Base-by-base conservation (phyloP, 2,329 filamentous ascomycete species). In the Aspergillus ruber region DNA sequence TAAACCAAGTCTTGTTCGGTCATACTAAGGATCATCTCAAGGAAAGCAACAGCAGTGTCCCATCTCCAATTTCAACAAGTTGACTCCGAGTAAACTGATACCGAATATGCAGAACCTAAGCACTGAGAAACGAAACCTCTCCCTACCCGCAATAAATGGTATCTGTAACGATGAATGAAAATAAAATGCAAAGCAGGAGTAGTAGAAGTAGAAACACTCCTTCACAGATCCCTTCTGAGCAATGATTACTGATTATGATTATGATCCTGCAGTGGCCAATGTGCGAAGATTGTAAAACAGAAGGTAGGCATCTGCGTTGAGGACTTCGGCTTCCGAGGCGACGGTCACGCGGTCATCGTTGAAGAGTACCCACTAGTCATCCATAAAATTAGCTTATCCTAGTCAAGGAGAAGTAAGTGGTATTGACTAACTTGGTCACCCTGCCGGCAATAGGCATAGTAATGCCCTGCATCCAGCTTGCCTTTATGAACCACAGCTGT, bases 401-500 rank as follows among this genome's bases (percentile, higher is more conserved):
- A 10, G 35, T 20, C 38, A 33, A 9, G 43, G 13, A 8, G n/a
- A 8, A 29, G 44, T 2, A 18, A 12, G 10, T 12, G 3, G 36
- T 8, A 21, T 25, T 10, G 25, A 63, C 74, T 52, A 66, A 81
- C 80, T 74, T 86, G 81, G 47, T 88, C 85, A 4, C 84, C 86
- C 50, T 91, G 85, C 42, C 88, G 77, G 50, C 87, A 90, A 66
- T 94, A 96, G n/a, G 85, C 88, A 48, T 90, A 83, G 62, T 95
- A 96, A 64, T 96, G 90, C 13, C 90, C 91, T 1, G 88, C 90
- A 59, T 96, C 90, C 48, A 96, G 86, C 67, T 91, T 89, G 44
- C 91, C 91, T 50, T 94, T 88, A 62, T 97, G 91, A 35, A 95
- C 90, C 18, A 97, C 86, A 2, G 95, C 90, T 52, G 87, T 90